phyloP scores from a whole-genome alignment of 768 basidiomycete genomes.

The Pleurotus djamor region DNA sequence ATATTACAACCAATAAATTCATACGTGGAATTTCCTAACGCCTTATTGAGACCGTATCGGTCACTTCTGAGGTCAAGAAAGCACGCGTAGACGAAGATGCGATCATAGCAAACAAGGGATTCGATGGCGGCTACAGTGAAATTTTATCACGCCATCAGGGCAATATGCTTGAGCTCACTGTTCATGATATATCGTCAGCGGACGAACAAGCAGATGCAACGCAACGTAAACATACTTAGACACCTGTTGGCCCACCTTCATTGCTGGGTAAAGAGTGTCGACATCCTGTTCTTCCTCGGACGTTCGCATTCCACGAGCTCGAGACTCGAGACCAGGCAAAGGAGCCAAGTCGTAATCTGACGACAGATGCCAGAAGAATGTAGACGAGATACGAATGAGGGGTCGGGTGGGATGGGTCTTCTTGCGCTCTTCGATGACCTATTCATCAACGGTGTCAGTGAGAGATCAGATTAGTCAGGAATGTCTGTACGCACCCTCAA shows the following conservation, averaged over 20 bases:
- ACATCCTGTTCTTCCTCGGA: conserved; percentile 38
- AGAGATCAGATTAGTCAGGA: too few relatives aligned
- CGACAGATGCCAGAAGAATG: conserved; percentile 93
- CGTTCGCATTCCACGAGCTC: conserved; percentile 42
- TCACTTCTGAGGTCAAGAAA: too few relatives aligned
- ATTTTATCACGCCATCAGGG: conserved; percentile 61
- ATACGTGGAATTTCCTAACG: too few relatives aligned
- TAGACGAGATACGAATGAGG: conserved; percentile 91
- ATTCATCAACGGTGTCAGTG: too few relatives aligned
- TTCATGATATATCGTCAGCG: neutral
- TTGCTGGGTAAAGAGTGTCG: conserved; percentile 52
- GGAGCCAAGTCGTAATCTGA: conserved; percentile 80
- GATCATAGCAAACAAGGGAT: too few relatives aligned
- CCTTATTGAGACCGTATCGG: too few relatives aligned
- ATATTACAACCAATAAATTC: too few relatives aligned
- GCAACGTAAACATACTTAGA: conserved; percentile 52
- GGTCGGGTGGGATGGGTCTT: conserved; percentile 69
- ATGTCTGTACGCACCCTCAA: conserved; percentile 57
- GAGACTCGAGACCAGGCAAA: conserved; percentile 49
- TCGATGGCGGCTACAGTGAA: too few relatives aligned
- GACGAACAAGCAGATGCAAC: neutral
- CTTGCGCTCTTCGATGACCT: conserved; percentile 68
- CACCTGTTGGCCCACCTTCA: conserved; percentile 91
- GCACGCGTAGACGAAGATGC: too few relatives aligned
- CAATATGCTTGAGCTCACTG: conserved; percentile 82